Conservation (phyloP, 2,329 filamentous ascomycete genomes). For the Scedosporium boydii region DNA sequence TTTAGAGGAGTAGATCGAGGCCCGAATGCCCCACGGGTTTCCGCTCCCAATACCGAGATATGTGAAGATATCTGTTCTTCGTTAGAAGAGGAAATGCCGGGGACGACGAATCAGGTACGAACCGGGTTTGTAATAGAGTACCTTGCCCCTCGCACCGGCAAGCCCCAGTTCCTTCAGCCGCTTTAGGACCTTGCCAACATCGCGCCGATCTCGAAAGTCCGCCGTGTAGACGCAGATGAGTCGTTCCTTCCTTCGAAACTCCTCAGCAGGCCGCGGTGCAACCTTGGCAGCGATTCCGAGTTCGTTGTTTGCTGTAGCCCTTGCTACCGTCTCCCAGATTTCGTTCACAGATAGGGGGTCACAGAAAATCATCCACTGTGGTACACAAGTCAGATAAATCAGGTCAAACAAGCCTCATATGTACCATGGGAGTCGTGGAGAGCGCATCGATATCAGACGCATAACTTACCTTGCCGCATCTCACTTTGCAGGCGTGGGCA, state of each 20-base stretch:
- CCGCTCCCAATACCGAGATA: conserved; percentile 51
- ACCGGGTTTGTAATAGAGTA: conserved; percentile 74
- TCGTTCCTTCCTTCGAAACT: conserved; percentile 31
- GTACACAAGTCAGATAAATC: not conserved
- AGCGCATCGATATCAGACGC: conserved; percentile 11
- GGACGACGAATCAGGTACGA: conserved; percentile 19
- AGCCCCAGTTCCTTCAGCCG: conserved; percentile 54
- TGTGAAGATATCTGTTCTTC: conserved; percentile 52
- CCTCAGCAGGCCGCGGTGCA: conserved; percentile 38
- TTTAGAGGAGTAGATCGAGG: conserved; percentile 38
- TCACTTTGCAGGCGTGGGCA: conserved; percentile 48
- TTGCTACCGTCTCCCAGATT: conserved; percentile 57
- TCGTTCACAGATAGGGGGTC: conserved; percentile 42
- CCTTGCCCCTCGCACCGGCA: conserved; percentile 32
- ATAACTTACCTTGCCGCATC: conserved; percentile 53
- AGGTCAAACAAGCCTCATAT: not conserved
- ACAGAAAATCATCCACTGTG: conserved; percentile 68
- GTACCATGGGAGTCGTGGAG: not conserved
- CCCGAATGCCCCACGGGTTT: conserved; percentile 54
- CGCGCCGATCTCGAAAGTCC: conserved; percentile 59
- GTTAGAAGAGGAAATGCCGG: conserved; percentile 6
- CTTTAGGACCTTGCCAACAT: conserved; percentile 59
- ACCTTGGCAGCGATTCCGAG: conserved; percentile 69
- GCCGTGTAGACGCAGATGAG: conserved; percentile 72
- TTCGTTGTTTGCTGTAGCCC: conserved; percentile 56